A percentile compares a stretch with the other conserved stretches of the same genome.
Conservation (phyloP, 306 rosid genomes). For the Nissolia schottii region DNA sequence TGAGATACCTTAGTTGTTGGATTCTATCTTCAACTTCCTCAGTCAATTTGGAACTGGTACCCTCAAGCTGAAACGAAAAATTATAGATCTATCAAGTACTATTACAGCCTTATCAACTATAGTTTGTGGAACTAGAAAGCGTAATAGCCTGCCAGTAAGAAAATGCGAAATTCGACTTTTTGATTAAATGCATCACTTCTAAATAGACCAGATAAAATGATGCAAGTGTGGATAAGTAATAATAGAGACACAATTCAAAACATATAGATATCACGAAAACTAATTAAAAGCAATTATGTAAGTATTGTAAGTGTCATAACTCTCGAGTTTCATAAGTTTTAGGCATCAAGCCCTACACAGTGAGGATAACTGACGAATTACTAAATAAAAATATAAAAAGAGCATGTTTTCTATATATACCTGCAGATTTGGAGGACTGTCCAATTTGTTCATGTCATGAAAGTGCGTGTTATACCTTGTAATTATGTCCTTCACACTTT, state of each 20-base stretch:
- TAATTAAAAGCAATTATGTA: background rate
- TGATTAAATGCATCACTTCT: background rate
- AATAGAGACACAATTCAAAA: background rate
- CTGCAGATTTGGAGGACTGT: slow-evolving; percentile 22
- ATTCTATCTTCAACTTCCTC: slow-evolving; percentile 29
- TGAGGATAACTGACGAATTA: background rate
- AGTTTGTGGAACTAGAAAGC: background rate
- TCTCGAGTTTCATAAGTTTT: background rate
- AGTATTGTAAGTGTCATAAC: background rate
- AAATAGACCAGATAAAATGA: background rate
- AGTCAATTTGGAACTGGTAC: background rate
- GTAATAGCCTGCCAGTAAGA: background rate
- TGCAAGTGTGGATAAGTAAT: background rate
- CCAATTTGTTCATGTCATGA: slow-evolving; percentile 15
- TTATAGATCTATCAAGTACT: background rate
- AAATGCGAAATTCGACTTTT: background rate
- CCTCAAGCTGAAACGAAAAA: slow-evolving; percentile 23
- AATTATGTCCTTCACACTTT: slow-evolving; percentile 22
- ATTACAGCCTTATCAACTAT: background rate
- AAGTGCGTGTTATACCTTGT: slow-evolving; percentile 17
- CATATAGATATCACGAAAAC: background rate
- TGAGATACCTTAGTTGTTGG: slow-evolving; percentile 27
- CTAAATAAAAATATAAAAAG: background rate
- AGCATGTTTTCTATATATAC: background rate
- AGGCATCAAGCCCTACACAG: background rate